Conservation (phyloP, 1,284 basidiomycete genomes). For the Puccinia horiana region DNA sequence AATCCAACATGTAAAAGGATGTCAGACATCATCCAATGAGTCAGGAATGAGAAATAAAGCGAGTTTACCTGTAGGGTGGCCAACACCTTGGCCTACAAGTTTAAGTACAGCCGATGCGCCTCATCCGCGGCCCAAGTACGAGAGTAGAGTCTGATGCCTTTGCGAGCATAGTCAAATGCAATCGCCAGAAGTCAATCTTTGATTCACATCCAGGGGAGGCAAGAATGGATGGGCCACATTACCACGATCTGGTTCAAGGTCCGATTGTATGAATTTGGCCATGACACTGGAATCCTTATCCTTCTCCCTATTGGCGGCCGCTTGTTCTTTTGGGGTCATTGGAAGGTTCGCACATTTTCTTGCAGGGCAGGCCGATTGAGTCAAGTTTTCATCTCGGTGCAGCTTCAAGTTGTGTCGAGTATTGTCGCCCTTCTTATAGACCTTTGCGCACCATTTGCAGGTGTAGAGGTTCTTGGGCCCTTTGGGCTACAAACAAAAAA, state of each 20-base stretch:
- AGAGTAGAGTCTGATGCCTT: background rate
- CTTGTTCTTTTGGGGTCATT: background rate
- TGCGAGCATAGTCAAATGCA: background rate
- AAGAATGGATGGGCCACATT: too few species aligned
- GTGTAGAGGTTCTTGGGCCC: too few species aligned
- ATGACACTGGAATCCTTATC: background rate
- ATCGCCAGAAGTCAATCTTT: background rate
- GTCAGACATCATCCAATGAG: background rate
- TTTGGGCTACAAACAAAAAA: too few species aligned
- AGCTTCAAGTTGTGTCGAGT: too few species aligned
- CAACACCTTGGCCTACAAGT: background rate
- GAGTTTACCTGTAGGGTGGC: background rate
- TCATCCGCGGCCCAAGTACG: background rate
- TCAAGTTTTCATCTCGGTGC: too few species aligned
- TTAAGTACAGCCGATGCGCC: background rate
- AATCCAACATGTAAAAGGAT: too few species aligned
- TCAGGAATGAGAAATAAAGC: background rate
- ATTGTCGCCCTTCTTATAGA: too few species aligned
- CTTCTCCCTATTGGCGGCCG: background rate
- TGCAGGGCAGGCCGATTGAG: too few species aligned
- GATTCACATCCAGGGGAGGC: constrained; percentile 11
- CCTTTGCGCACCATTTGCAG: too few species aligned
- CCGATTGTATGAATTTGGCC: background rate
- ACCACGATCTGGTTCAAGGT: too few species aligned
- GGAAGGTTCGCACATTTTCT: too few species aligned